Evolutionary conservation across 2,329 filamentous ascomycete genomes (phyloP).

Genomic region (Paraconiothyrium brasiliense): DNA sequence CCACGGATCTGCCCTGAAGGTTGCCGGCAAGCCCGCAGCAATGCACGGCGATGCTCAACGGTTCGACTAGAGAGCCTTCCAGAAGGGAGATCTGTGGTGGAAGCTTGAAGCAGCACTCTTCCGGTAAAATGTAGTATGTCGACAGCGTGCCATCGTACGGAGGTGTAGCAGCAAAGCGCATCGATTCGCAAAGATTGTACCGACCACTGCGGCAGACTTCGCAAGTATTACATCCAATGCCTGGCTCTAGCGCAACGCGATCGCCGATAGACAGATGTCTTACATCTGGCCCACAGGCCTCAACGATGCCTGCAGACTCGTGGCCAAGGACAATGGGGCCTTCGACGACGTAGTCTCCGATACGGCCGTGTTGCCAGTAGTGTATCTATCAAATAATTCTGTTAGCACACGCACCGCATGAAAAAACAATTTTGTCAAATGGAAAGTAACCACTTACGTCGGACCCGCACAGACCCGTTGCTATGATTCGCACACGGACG

Average conservation of each 20-base stretch:
- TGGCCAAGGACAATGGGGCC: slow-evolving; percentile 35
- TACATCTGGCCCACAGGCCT: slow-evolving; percentile 28
- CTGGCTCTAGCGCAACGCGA: slow-evolving; percentile 38
- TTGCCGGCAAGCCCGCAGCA: slow-evolving; percentile 53
- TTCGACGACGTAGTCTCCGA: slow-evolving; percentile 27
- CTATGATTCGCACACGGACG: slow-evolving; percentile 79
- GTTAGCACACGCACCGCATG: not conserved
- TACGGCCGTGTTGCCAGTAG: slow-evolving; percentile 29
- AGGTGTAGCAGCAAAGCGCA: slow-evolving; percentile 32
- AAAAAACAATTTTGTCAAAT: too few relatives aligned
- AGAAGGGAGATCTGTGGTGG: slow-evolving; percentile 24
- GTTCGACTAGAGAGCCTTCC: slow-evolving; percentile 34
- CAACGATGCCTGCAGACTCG: slow-evolving; percentile 33
- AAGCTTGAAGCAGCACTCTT: slow-evolving; percentile 30
- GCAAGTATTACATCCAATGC: slow-evolving; percentile 30
- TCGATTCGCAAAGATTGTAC: slow-evolving; percentile 34
- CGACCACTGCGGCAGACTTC: slow-evolving; percentile 20
- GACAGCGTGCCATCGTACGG: slow-evolving; percentile 30
- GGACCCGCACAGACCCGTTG: slow-evolving; percentile 83
- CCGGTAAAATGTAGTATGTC: slow-evolving; percentile 26
- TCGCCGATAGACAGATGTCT: slow-evolving; percentile 30
- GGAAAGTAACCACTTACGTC: slow-evolving; percentile 46
- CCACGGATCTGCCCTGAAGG: slow-evolving; percentile 19
- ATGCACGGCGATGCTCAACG: slow-evolving; percentile 32
- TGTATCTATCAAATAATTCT: slow-evolving; percentile 54